Evolutionary conservation across 495 filamentous ascomycete genomes (phyloP).

Genomic region (Aspergillus cavernicola): DNA sequence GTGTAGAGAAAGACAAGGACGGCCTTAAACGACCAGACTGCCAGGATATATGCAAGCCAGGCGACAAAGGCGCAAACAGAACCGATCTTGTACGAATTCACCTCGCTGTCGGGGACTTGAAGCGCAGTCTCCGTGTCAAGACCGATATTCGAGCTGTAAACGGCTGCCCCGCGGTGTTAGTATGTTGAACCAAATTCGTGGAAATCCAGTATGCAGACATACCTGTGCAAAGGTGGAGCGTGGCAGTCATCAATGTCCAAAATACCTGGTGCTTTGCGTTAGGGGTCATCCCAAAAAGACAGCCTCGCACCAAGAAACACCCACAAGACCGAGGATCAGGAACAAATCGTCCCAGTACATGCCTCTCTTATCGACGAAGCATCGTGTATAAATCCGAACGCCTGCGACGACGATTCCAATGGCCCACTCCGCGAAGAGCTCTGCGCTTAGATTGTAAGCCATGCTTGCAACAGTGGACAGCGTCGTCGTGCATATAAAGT

Average conservation of each 20-base stretch:
- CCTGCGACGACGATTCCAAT: constrained; percentile 10
- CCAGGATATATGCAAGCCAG: constrained; percentile 44
- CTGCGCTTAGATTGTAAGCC: constrained; percentile 13
- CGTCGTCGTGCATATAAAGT: too few relatives aligned
- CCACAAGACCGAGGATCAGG: too few relatives aligned
- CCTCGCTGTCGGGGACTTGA: constrained; percentile 5
- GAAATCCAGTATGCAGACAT: background rate
- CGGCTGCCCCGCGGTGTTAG: too few relatives aligned
- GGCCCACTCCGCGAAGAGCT: constrained; percentile 14
- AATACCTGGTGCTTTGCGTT: too few relatives aligned
- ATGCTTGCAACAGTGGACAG: background rate
- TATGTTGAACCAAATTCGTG: constrained; percentile 1
- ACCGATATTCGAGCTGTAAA: constrained; percentile 10
- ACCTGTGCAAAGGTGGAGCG: too few relatives aligned
- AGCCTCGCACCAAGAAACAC: too few relatives aligned
- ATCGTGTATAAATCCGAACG: constrained; percentile 7
- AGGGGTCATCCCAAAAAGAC: too few relatives aligned
- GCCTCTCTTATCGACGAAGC: constrained; percentile 1
- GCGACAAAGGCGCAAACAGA: constrained; percentile 20
- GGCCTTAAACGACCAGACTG: constrained; percentile 48
- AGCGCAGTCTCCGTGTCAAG: constrained; percentile 9
- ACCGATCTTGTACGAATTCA: background rate
- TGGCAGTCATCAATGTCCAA: too few relatives aligned
- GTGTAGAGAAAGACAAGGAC: constrained; percentile 47
- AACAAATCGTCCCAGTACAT: constrained; percentile 14